These are phyloP conservation scores for Iberis amara DNA, from an alignment of 441 rosid genomes.

Conservation along the genomic window DNA sequence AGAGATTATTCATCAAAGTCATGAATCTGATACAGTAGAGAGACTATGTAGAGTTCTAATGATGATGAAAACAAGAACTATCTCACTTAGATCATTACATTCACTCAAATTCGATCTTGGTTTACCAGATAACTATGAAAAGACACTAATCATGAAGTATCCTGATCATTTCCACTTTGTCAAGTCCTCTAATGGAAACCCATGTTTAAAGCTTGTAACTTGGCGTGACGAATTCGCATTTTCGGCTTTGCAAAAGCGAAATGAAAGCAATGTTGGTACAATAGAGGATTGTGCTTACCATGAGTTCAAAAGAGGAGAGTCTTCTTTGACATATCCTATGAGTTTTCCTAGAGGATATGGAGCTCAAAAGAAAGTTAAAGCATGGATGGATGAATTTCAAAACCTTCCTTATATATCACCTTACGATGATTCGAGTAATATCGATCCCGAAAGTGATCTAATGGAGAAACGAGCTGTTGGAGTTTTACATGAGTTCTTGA, in stretches of 20 bases:
- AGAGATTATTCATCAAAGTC: slow-evolving; percentile 53
- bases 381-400: slow-evolving; percentile 97
- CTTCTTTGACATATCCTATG: slow-evolving; percentile 68
- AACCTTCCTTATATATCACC: slow-evolving; percentile 92
- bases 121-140: slow-evolving; percentile 70
- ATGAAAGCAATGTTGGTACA: slow-evolving; percentile 39
- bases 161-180: slow-evolving; percentile 56
- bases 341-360: slow-evolving; percentile 90
- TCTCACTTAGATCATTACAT: slow-evolving; percentile 60
- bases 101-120: slow-evolving; percentile 92
- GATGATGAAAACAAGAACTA: slow-evolving; percentile 73
- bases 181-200: slow-evolving; percentile 50
- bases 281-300: slow-evolving; percentile 45
- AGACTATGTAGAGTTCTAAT: slow-evolving; percentile 75
- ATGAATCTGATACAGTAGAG: slow-evolving; percentile 66
- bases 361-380: slow-evolving; percentile 77
- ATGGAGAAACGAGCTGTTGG: slow-evolving; percentile 97
- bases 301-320: slow-evolving; percentile 66
- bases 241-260: slow-evolving; percentile 59
- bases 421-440: slow-evolving; percentile 64
- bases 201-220: slow-evolving; percentile 50
- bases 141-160: slow-evolving; percentile 50
- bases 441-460: slow-evolving; percentile 76
- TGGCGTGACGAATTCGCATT: slow-evolving; percentile 68
- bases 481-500: slow-evolving; percentile 78